Evolutionary conservation across 2,329 filamentous ascomycete species (phyloP).

Genomic region (Mariannaea elegans): DNA sequence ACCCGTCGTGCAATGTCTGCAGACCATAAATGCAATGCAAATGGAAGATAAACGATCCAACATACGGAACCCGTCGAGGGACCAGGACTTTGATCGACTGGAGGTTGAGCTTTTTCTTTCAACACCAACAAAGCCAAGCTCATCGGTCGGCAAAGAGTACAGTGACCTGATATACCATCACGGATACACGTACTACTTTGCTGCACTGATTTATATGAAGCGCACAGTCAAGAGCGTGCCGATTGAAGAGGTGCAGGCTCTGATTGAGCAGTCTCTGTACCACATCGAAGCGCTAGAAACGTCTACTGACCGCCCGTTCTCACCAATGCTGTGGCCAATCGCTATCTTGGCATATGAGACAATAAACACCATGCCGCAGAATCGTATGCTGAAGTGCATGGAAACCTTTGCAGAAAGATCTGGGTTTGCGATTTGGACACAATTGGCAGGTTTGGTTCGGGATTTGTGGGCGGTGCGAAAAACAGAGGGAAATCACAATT

Average conservation of each 20-base stretch:
- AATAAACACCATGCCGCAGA: conserved; percentile 20
- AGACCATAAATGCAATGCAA: conserved; percentile 30
- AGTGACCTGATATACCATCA: conserved; percentile 36
- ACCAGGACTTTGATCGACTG: conserved; percentile 29
- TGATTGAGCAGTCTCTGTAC: conserved; percentile 34
- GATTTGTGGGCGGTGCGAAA: conserved; percentile 33
- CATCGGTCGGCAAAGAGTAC: conserved; percentile 24
- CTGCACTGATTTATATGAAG: conserved; percentile 37
- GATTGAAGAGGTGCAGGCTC: conserved; percentile 31
- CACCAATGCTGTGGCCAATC: conserved; percentile 38
- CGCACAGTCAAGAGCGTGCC: conserved; percentile 34
- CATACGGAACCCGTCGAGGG: conserved; percentile 3
- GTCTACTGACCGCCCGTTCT: conserved; percentile 29
- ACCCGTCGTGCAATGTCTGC: conserved; percentile 31
- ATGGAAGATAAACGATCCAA: conserved; percentile 24
- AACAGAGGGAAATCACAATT: conserved; percentile 20
- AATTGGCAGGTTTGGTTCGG: conserved; percentile 27
- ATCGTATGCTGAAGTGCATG: conserved; percentile 34
- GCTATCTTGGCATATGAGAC: conserved; percentile 36
- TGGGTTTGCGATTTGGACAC: conserved; percentile 33
- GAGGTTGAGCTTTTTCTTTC: conserved; percentile 36
- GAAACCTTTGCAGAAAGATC: conserved; percentile 28
- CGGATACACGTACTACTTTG: conserved; percentile 37
- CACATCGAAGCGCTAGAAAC: conserved; percentile 31
- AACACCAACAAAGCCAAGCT: conserved; percentile 26